phyloP scores from a whole-genome alignment of 176 grass and related monocot genomes.

The Aegilops umbellulata region DNA sequence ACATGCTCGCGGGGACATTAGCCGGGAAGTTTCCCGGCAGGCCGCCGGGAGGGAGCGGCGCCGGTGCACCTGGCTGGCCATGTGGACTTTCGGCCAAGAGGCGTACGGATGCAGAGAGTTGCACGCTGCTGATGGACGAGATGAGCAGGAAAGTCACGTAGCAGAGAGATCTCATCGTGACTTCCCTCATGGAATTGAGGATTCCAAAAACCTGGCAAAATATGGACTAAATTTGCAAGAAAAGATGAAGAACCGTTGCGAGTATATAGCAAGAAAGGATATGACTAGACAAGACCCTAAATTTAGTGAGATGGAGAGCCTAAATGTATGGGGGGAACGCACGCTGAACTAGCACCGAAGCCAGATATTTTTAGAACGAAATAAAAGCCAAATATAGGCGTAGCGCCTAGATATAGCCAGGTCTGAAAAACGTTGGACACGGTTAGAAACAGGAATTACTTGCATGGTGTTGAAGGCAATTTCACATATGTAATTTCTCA shows the following conservation, averaged over 20 bases:
- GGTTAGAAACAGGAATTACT: background rate
- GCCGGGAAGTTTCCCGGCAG: background rate
- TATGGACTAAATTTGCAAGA: slow-evolving; percentile 16
- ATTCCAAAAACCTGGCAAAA: slow-evolving; percentile 4
- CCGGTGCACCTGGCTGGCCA: background rate
- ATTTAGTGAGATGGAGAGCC: background rate
- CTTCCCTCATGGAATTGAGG: slow-evolving; percentile 26
- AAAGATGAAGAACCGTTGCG: background rate
- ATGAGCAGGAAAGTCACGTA: slow-evolving; percentile 39
- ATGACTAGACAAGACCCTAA: slow-evolving; percentile 12
- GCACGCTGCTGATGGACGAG: background rate
- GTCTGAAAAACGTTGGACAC: background rate
- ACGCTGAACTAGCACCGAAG: background rate
- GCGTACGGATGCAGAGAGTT: background rate
- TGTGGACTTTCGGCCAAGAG: slow-evolving; percentile 1
- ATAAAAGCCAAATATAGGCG: slow-evolving; percentile 28
- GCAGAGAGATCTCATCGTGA: slow-evolving; percentile 26
- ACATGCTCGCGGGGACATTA: background rate
- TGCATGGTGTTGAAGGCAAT: background rate
- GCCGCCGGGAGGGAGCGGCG: background rate
- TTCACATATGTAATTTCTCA: background rate
- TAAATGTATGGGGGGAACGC: background rate
- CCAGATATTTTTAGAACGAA: background rate
- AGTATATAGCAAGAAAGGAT: background rate
- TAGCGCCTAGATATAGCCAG: background rate